Conservation (phyloP, 2,329 filamentous ascomycete genomes). For the Colletotrichum chrysophilum region DNA sequence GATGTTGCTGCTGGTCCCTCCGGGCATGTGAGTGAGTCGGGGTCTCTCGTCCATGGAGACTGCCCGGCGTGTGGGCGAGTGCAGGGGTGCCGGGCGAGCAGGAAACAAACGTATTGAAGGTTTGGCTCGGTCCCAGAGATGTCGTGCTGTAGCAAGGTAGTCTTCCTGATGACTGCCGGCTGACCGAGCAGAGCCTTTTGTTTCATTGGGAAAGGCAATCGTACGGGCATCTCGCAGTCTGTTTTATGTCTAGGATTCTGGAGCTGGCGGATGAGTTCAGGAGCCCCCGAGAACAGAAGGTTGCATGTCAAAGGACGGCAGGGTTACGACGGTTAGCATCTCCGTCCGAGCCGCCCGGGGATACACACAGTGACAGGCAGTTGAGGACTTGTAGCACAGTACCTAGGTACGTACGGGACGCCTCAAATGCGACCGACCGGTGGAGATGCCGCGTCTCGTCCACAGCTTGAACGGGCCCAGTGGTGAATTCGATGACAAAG, state of each 20-base stretch:
- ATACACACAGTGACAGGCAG: not conserved
- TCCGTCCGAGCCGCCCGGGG: slow-evolving; percentile 15
- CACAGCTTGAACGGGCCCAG: not conserved
- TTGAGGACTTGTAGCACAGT: not conserved
- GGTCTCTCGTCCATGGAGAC: not conserved
- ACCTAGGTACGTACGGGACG: not conserved
- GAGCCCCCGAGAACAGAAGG: not conserved
- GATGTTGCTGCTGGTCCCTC: not conserved
- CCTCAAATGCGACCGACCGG: not conserved
- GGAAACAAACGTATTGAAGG: not conserved
- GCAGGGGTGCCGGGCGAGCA: not conserved
- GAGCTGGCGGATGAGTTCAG: not conserved
- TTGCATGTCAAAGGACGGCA: not conserved
- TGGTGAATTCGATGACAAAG: slow-evolving; percentile 4
- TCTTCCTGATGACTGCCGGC: not conserved
- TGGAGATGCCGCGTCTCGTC: not conserved
- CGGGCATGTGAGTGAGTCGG: not conserved
- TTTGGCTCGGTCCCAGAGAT: not conserved
- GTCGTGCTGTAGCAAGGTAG: not conserved
- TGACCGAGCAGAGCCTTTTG: not conserved
- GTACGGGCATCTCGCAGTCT: not conserved
- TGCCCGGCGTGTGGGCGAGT: not conserved
- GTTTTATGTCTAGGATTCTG: not conserved
- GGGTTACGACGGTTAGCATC: not conserved
- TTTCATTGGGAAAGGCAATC: not conserved